Evolutionary conservation across 345 rosid genomes (phyloP).

Genomic region (Boechera divaricarpa): DNA sequence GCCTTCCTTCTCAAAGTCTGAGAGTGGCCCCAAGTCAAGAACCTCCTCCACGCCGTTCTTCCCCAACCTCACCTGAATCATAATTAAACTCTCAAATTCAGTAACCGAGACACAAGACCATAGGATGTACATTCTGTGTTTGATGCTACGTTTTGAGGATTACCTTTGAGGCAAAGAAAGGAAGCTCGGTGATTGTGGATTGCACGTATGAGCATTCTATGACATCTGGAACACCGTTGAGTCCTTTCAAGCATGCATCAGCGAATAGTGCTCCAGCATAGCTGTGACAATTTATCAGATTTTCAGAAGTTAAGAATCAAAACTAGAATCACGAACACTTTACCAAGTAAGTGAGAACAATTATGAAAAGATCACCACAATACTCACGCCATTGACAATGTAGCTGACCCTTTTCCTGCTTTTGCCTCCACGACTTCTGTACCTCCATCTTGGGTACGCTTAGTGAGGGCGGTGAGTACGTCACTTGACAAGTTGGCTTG

Average conservation of each 20-base stretch:
- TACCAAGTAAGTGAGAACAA: neutral
- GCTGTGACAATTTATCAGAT: constrained; percentile 47
- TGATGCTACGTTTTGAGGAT: constrained; percentile 28
- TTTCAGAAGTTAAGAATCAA: neutral
- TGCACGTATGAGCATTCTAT: constrained; percentile 81
- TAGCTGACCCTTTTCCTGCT: constrained; percentile 95
- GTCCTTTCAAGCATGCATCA: constrained; percentile 93
- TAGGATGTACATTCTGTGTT: neutral
- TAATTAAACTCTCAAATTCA: constrained; percentile 25
- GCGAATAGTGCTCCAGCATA: constrained; percentile 89
- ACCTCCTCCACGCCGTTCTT: constrained; percentile 72
- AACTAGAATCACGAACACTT: neutral
- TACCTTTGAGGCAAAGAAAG: constrained; percentile 93
- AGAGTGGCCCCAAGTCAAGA: constrained; percentile 60
- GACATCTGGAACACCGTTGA: constrained; percentile 75
- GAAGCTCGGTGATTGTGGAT: constrained; percentile 71
- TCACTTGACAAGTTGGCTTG: constrained; percentile 65
- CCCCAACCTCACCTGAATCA: constrained; percentile 68
- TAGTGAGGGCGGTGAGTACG: constrained; percentile 71
- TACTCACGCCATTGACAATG: constrained; percentile 91
- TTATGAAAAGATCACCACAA: neutral
- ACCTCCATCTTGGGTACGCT: constrained; percentile 93
- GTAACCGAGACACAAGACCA: neutral
- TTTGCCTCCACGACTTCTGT: constrained; percentile 92
- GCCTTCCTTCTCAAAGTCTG: constrained; percentile 63